Percentiles rank a stretch among this genome's conserved stretches.
These are phyloP conservation scores for Rugosomyces carneus DNA, from an alignment of 1,284 basidiomycete species.

Conservation along the genomic window DNA sequence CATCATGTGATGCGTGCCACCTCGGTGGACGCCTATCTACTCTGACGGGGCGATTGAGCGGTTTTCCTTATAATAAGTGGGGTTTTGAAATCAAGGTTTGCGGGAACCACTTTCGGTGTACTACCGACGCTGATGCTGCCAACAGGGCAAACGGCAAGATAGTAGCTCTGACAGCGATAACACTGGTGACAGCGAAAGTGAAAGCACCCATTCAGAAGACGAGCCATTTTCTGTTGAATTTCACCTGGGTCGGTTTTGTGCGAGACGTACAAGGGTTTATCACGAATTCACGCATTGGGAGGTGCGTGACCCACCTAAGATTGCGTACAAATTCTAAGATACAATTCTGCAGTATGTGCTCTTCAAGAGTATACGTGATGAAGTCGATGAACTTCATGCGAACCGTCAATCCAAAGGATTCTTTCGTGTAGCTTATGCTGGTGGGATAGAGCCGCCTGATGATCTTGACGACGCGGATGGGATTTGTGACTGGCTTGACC, in stretches of 20 bases:
- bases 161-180: conserved; percentile 24
- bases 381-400: conserved; percentile 47
- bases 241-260: conserved; percentile 73
- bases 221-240: conserved; percentile 30
- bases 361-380: conserved; percentile 46
- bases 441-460: conserved; percentile 49
- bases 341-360: conserved; percentile 42
- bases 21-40: conserved; percentile 65
- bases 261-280: conserved; percentile 57
- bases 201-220: conserved; percentile 26
- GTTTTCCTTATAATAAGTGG: conserved; percentile 50
- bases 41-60: conserved; percentile 48
- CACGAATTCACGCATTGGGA: conserved; percentile 84
- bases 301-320: conserved; percentile 37
- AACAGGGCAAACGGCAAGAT: conserved; percentile 9
- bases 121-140: conserved; percentile 1
- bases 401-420: conserved; percentile 35
- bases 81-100: conserved; percentile 48
- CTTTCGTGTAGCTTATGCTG: conserved; percentile 49
- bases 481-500: conserved; percentile 78
- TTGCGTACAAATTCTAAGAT: conserved; percentile 3
- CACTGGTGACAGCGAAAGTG: conserved; percentile 25
- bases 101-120: background rate
- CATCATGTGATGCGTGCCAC: conserved; percentile 75
- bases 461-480: conserved; percentile 67